phyloP scores from a whole-genome alignment of 345 rosid species.

The Trapa incisa region DNA sequence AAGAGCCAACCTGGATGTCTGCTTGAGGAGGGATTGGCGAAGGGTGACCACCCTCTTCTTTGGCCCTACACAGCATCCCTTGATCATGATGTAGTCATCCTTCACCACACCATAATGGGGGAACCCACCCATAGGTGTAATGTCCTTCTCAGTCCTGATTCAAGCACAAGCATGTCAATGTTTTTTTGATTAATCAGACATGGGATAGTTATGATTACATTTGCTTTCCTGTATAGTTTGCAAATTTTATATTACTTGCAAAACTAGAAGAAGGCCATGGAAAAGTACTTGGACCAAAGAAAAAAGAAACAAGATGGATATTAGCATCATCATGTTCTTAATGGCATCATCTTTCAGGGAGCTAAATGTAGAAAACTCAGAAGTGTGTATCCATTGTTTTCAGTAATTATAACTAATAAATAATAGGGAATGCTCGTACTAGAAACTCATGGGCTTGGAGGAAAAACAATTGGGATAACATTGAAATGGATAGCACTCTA shows the following conservation, averaged over 20 bases:
- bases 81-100: conserved; percentile 60
- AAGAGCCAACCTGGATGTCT: conserved; percentile 61
- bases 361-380: no score
- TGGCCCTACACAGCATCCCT: conserved; percentile 80
- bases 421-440: no score
- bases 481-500: no score
- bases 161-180: background rate
- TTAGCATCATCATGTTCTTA: no score
- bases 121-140: conserved; percentile 79
- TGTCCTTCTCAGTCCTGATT: conserved; percentile 67
- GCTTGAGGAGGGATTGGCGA: conserved; percentile 49
- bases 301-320: no score
- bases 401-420: no score
- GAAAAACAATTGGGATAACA: background rate
- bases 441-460: background rate
- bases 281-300: no score
- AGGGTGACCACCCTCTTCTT: conserved; percentile 87
- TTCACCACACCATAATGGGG: conserved; percentile 74
- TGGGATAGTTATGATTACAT: background rate
- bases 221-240: background rate
- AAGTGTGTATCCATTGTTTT: no score
- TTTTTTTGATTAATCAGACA: background rate
- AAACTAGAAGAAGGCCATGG: no score
- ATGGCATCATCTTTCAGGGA: no score
- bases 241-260: no score